These are phyloP conservation scores for Aeschynomene evenia DNA, from an alignment of 306 rosid genomes.

Conservation along the genomic window DNA sequence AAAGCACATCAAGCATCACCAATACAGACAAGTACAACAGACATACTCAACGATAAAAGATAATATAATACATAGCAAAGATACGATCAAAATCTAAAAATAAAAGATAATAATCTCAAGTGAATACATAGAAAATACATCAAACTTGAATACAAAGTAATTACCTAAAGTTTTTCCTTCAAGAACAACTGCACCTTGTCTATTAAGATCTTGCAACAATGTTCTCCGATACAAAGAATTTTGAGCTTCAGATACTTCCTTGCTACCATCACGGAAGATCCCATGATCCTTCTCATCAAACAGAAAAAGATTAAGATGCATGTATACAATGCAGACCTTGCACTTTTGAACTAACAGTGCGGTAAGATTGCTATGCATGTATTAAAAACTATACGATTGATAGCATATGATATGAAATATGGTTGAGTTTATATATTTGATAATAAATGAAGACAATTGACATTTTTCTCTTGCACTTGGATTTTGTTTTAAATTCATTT, in stretches of 20 bases:
- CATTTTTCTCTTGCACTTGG: neutral
- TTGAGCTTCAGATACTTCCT: constrained; percentile 68
- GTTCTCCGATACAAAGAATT: constrained; percentile 63
- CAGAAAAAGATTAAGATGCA: constrained; percentile 31
- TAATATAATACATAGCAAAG: constrained; percentile 25
- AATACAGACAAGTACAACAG: neutral
- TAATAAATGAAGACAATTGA: neutral
- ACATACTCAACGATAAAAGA: neutral
- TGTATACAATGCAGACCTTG: constrained; percentile 18
- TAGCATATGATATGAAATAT: constrained; percentile 5
- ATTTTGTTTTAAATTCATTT: neutral
- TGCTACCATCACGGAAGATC: constrained; percentile 91
- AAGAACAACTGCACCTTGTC: constrained; percentile 97
- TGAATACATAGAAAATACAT: neutral
- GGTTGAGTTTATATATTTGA: neutral
- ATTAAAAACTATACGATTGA: neutral
- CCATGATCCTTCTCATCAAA: constrained; percentile 81
- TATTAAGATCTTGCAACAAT: constrained; percentile 91
- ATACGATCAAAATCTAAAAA: constrained; percentile 10
- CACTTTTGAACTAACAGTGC: constrained; percentile 7
- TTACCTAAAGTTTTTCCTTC: constrained; percentile 86
- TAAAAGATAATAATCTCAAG: neutral
- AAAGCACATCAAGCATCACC: constrained; percentile 10
- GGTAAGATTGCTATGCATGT: neutral
- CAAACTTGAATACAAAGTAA: constrained; percentile 34